These are phyloP conservation scores for Verticillium isaacii DNA, from an alignment of 2,329 filamentous ascomycete species.

Conservation along the genomic window DNA sequence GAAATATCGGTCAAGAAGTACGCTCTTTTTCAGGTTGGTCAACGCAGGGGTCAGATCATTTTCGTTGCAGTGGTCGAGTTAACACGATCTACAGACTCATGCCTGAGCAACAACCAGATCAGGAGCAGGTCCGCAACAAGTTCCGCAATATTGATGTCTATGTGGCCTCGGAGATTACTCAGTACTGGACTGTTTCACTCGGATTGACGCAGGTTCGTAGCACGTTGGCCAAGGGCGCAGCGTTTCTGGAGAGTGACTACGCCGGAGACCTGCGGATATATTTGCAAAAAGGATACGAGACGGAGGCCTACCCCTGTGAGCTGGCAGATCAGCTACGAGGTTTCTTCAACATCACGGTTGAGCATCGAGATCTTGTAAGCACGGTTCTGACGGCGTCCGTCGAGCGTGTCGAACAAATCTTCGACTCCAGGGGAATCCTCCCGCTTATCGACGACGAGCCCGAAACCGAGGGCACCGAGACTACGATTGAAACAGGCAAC, in stretches of 20 bases:
- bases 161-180: neutral
- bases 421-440: constrained; percentile 3
- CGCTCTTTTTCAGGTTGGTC: constrained; percentile 4
- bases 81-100: constrained; percentile 2
- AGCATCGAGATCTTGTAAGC: constrained; percentile 4
- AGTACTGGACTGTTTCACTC: constrained; percentile 4
- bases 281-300: constrained; percentile 1
- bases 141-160: constrained; percentile 5
- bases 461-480: neutral
- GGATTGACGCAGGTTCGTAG: constrained; percentile 2
- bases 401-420: constrained; percentile 4
- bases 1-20: constrained; percentile 1
- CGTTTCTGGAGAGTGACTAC: constrained; percentile 6
- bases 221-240: neutral
- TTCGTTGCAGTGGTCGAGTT: neutral
- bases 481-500: neutral
- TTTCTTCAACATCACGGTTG: constrained; percentile 2
- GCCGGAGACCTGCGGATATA: constrained; percentile 5
- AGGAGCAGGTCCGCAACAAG: neutral
- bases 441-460: constrained; percentile 1
- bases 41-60: neutral
- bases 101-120: neutral
- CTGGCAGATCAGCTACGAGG: constrained; percentile 4
- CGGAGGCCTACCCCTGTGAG: constrained; percentile 4
- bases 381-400: neutral